Evolutionary conservation across 192 early-diverging fungal genomes (phyloP).

Genomic region (Radiomyces spectabilis): DNA sequence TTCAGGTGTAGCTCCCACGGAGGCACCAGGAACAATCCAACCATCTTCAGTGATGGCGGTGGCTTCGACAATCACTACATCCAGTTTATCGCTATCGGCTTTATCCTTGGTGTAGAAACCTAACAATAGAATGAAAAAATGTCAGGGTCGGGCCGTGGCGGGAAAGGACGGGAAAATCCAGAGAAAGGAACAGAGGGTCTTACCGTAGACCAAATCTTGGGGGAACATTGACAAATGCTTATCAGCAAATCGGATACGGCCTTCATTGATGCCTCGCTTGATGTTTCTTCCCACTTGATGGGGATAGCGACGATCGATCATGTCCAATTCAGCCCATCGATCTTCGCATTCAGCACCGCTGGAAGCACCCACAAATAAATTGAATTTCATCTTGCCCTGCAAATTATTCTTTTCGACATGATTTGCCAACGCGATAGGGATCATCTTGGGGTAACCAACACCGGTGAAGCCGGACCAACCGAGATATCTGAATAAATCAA

Average conservation of each 20-base stretch:
- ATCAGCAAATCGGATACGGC: slow-evolving; percentile 34
- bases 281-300: slow-evolving; percentile 32
- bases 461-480: slow-evolving; percentile 34
- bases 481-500: slow-evolving; percentile 1
- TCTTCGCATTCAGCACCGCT: slow-evolving; percentile 25
- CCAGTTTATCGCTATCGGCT: slow-evolving; percentile 23
- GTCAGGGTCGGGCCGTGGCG: too few species aligned
- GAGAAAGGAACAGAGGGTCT: not conserved
- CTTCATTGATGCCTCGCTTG: slow-evolving; percentile 31
- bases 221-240: slow-evolving; percentile 40
- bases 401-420: slow-evolving; percentile 36
- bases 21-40: slow-evolving; percentile 34
- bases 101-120: slow-evolving; percentile 30
- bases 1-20: slow-evolving; percentile 34
- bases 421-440: slow-evolving; percentile 29
- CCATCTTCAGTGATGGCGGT: slow-evolving; percentile 36
- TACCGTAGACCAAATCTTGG: slow-evolving; percentile 28
- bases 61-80: slow-evolving; percentile 32
- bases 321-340: slow-evolving; percentile 31
- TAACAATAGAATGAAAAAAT: not conserved
- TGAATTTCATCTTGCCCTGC: slow-evolving; percentile 35
- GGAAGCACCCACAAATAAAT: slow-evolving; percentile 33
- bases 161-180: too few species aligned
- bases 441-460: slow-evolving; percentile 36
- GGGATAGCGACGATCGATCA: slow-evolving; percentile 37